Conservation (phyloP, 805 yeast genomes). For the Candida xyloterini region DNA sequence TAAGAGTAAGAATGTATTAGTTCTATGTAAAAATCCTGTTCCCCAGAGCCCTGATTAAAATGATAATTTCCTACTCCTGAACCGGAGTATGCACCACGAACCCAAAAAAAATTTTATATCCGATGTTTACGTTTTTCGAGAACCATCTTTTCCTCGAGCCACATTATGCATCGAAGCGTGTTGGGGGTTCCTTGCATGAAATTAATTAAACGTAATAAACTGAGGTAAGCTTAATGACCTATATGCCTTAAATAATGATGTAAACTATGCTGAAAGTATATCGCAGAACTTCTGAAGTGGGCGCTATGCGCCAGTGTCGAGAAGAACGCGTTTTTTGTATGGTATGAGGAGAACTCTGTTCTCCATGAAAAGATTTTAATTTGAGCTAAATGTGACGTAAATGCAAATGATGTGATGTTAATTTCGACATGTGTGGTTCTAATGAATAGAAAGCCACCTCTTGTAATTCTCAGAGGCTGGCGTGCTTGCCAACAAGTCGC, state of each 20-base stretch:
- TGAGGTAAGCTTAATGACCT: neutral
- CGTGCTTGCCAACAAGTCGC: constrained; percentile 26
- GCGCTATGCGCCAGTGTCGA: neutral
- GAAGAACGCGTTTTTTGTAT: neutral
- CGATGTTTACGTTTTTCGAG: constrained; percentile 12
- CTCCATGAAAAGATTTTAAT: neutral
- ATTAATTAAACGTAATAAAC: neutral
- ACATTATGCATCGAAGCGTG: constrained; percentile 11
- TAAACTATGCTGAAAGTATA: neutral
- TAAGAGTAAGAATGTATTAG: neutral
- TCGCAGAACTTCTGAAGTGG: neutral
- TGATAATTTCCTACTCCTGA: neutral
- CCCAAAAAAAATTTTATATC: constrained; percentile 2
- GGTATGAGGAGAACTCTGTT: constrained; percentile 1
- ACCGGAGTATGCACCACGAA: neutral
- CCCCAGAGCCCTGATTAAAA: neutral
- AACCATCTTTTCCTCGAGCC: constrained; percentile 4
- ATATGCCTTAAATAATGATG: constrained; percentile 7
- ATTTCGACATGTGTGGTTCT: constrained; percentile 1
- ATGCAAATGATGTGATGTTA: constrained; percentile 8
- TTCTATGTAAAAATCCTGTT: neutral
- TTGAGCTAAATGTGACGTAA: neutral
- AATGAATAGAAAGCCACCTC: constrained; percentile 31
- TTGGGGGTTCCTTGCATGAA: neutral
- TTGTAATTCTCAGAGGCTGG: constrained; percentile 33